Conservation (phyloP, 2,329 filamentous ascomycete species). For the Lachnellula cervina region DNA sequence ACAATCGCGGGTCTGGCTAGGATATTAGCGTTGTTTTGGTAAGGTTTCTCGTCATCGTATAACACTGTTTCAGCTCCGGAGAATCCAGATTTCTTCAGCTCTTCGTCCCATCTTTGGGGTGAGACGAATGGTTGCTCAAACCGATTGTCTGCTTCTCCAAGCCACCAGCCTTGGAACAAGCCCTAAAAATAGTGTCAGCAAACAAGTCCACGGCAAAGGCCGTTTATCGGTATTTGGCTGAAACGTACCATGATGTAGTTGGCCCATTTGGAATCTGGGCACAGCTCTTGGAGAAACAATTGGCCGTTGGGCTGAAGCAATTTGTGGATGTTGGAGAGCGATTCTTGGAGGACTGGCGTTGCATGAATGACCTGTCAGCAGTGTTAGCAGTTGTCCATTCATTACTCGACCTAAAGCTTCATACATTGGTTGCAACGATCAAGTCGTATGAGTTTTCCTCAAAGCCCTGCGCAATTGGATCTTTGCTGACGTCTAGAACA, state of each 20-base stretch:
- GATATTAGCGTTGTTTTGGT: slow-evolving; percentile 21
- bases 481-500: slow-evolving; percentile 33
- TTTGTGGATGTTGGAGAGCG: slow-evolving; percentile 17
- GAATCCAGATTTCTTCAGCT: slow-evolving; percentile 30
- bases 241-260: not conserved
- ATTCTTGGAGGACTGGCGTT: slow-evolving; percentile 12
- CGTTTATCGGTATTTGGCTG: no score
- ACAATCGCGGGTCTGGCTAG: slow-evolving; percentile 9
- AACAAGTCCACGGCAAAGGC: no score
- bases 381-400: no score
- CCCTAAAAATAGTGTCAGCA: not conserved
- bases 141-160: slow-evolving; percentile 21
- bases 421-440: slow-evolving; percentile 21
- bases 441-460: slow-evolving; percentile 25
- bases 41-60: slow-evolving; percentile 21
- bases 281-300: slow-evolving; percentile 13
- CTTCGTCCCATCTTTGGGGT: slow-evolving; percentile 24
- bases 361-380: slow-evolving; percentile 18
- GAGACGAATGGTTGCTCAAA: slow-evolving; percentile 23
- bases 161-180: slow-evolving; percentile 17
- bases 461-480: slow-evolving; percentile 33
- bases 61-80: slow-evolving; percentile 24
- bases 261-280: not conserved
- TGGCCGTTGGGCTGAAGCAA: slow-evolving; percentile 17
- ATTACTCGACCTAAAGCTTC: no score